phyloP scores from a whole-genome alignment of 139 green algal genomes.

The Closterium sp. region DNA sequence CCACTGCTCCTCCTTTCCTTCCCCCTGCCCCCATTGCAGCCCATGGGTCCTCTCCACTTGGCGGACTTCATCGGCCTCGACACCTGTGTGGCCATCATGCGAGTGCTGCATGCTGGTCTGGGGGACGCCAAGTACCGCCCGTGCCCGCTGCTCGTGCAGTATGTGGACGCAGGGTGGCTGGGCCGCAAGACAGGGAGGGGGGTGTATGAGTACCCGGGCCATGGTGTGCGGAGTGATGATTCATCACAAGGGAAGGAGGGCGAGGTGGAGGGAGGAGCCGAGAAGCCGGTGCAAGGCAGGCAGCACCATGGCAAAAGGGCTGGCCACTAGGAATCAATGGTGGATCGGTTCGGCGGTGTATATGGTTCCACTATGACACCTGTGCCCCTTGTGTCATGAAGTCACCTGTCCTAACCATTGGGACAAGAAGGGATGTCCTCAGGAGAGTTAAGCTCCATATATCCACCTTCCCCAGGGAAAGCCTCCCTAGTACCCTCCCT shows the following conservation, averaged over 20 bases:
- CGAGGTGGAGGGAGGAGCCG: not conserved
- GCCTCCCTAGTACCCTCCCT: too few species aligned
- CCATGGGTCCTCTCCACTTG: constrained; percentile 73
- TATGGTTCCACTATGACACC: too few species aligned
- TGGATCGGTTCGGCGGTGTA: too few species aligned
- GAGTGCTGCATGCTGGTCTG: constrained; percentile 76
- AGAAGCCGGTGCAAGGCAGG: not conserved
- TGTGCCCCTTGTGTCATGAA: too few species aligned
- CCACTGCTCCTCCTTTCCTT: too few species aligned
- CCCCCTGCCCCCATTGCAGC: constrained; percentile 3
- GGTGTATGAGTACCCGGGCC: constrained; percentile 31
- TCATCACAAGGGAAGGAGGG: not conserved
- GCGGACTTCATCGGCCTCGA: constrained; percentile 82
- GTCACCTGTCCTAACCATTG: too few species aligned
- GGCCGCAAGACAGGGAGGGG: constrained; percentile 71
- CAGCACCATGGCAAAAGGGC: not conserved
- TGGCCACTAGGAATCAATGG: not conserved
- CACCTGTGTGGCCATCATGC: constrained; percentile 89
- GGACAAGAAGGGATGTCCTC: too few species aligned
- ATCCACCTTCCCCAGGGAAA: too few species aligned
- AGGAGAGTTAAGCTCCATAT: too few species aligned
- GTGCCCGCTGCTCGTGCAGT: constrained; percentile 80
- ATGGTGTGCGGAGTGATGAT: not conserved
- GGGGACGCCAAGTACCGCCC: constrained; percentile 90
- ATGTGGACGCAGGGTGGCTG: constrained; percentile 87